phyloP scores from a whole-genome alignment of 805 yeast species.

The Barnettozyma salicaria region DNA sequence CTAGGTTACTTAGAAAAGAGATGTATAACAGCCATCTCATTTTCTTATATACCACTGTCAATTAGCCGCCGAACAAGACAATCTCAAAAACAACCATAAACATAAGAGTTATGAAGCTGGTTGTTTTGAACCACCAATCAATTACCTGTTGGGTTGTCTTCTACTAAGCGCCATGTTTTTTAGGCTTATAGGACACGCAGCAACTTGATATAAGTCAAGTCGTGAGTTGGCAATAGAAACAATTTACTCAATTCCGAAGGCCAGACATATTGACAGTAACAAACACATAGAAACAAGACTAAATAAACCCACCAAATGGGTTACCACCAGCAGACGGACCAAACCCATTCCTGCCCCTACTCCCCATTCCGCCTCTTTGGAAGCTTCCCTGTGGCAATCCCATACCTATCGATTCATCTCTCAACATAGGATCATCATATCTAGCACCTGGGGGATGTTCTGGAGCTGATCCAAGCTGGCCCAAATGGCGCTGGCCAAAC shows the following conservation, averaged over 20 bases:
- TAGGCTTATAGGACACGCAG: too few relatives aligned
- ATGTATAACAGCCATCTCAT: too few relatives aligned
- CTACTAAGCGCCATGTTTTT: too few relatives aligned
- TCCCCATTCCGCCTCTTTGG: not conserved
- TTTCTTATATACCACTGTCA: too few relatives aligned
- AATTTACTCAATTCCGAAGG: not conserved
- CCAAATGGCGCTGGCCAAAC: constrained; percentile 24
- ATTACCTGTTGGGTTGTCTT: too few relatives aligned
- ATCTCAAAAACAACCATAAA: too few relatives aligned
- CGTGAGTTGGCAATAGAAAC: not conserved
- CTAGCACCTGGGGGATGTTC: constrained; percentile 6
- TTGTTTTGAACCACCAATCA: too few relatives aligned
- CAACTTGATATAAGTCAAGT: too few relatives aligned
- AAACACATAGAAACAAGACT: not conserved
- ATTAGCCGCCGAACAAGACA: too few relatives aligned
- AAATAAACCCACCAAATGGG: constrained; percentile 10
- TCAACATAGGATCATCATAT: constrained; percentile 6
- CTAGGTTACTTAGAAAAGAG: too few relatives aligned
- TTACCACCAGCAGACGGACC: constrained; percentile 3
- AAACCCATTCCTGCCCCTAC: not conserved
- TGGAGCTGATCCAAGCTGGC: not conserved
- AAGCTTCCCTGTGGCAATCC: constrained; percentile 11
- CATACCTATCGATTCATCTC: constrained; percentile 9
- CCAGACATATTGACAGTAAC: too few relatives aligned
- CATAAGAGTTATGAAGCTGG: too few relatives aligned